A percentile compares a stretch with the other conserved stretches of the same genome.
Evolutionary conservation across 2,329 filamentous ascomycete species (phyloP).

Genomic region (Nemania bipapillata): DNA sequence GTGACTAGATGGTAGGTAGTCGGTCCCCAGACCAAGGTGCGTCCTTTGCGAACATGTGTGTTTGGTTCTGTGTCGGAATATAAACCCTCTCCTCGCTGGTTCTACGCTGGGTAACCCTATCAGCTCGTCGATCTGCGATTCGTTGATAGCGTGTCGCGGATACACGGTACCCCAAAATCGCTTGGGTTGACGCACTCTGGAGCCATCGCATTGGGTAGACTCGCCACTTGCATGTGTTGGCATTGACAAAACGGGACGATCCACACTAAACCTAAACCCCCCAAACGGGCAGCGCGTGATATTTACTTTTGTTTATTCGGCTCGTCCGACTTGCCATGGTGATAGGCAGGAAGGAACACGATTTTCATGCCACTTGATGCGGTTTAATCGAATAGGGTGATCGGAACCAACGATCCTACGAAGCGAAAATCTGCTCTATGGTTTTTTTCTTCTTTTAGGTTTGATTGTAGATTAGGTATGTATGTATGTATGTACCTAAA

Average conservation of each 20-base stretch:
- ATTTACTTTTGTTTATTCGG: slow-evolving; percentile 27
- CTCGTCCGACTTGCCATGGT: slow-evolving; percentile 13
- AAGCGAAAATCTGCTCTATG: too few relatives aligned
- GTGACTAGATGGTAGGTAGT: too few relatives aligned
- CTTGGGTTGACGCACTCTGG: slow-evolving; percentile 17
- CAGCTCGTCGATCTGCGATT: slow-evolving; percentile 25
- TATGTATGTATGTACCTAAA: too few relatives aligned
- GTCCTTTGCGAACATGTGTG: slow-evolving; percentile 9
- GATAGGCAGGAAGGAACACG: slow-evolving; percentile 18
- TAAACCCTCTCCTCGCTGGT: background rate
- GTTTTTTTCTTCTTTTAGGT: too few relatives aligned
- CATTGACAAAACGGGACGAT: slow-evolving; percentile 40
- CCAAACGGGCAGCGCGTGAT: slow-evolving; percentile 27
- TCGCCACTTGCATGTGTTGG: slow-evolving; percentile 36
- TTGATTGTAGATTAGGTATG: too few relatives aligned
- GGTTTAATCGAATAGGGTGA: slow-evolving; percentile 11
- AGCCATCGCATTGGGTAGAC: slow-evolving; percentile 34
- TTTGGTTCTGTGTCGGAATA: slow-evolving; percentile 9
- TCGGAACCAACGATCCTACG: slow-evolving; percentile 7
- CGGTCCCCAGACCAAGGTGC: background rate
- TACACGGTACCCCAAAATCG: slow-evolving; percentile 31
- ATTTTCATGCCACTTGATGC: slow-evolving; percentile 13
- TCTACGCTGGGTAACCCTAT: background rate
- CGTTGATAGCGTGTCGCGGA: slow-evolving; percentile 23
- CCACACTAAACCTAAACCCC: slow-evolving; percentile 17